Conservation (phyloP, 1,139 yeast genomes). For the Protomyces lactucae-debilis region DNA sequence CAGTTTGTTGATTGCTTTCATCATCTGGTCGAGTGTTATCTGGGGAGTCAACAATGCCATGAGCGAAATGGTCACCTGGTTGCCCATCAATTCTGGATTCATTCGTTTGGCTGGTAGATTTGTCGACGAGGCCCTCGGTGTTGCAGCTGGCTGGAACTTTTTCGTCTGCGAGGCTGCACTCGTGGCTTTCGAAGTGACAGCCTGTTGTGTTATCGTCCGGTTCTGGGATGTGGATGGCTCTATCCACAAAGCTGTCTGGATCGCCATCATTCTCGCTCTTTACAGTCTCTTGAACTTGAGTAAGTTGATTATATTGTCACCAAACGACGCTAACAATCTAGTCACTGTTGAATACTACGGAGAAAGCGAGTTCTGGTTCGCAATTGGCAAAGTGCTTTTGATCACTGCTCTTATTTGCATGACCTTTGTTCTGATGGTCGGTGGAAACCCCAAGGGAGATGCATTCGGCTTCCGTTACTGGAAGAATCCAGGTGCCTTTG, state of each 20-base stretch:
- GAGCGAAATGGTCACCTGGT: conserved; percentile 80
- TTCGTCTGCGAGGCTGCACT: conserved; percentile 88
- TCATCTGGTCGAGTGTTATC: conserved; percentile 64
- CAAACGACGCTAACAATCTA: conserved; percentile 36
- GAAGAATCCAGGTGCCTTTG: conserved; percentile 83
- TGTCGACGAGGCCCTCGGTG: conserved; percentile 49
- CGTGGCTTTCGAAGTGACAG: conserved; percentile 76
- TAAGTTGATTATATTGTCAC: conserved; percentile 51
- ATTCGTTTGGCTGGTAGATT: conserved; percentile 38
- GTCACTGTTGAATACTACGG: conserved; percentile 53
- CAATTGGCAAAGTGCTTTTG: conserved; percentile 62
- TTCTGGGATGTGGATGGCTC: conserved; percentile 50
- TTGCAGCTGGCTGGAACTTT: conserved; percentile 76
- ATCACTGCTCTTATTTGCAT: conserved; percentile 66
- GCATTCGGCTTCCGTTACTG: conserved; percentile 54
- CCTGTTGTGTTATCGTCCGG: conserved; percentile 68
- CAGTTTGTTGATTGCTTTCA: conserved; percentile 68
- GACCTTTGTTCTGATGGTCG: conserved; percentile 66
- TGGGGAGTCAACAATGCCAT: conserved; percentile 67
- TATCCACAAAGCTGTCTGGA: conserved; percentile 24
- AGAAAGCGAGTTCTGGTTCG: conserved; percentile 65
- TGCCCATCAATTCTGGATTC: conserved; percentile 76
- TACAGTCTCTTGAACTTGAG: conserved; percentile 38
- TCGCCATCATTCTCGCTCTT: conserved; percentile 16
- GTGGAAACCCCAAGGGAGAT: conserved; percentile 59